Percentiles rank a stretch among this genome's conserved stretches.
phyloP scores from a whole-genome alignment of 202 grass and related monocot genomes.

The Cymbopogon flexuosus region DNA sequence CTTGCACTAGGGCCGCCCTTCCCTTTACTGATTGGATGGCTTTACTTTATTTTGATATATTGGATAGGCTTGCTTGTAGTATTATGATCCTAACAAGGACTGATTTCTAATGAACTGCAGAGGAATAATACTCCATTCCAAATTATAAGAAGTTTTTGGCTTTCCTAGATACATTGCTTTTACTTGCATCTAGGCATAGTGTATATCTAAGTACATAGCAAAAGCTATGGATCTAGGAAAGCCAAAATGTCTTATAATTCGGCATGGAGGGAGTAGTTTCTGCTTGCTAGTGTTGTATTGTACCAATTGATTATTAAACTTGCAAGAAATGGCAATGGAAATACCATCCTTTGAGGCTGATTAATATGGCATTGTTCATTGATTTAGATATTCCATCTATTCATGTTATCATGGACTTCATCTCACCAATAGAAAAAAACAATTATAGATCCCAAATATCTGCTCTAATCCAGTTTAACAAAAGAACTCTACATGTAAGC shows the following conservation, averaged over 20 bases:
- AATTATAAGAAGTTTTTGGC: background rate
- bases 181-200: background rate
- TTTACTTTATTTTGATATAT: constrained; percentile 12
- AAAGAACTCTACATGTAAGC: background rate
- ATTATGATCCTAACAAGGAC: background rate
- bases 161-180: background rate
- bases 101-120: background rate
- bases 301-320: background rate
- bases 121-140: background rate
- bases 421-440: background rate
- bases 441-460: background rate
- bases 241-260: background rate
- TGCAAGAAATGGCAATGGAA: background rate
- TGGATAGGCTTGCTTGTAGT: background rate
- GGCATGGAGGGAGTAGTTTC: background rate
- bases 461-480: background rate
- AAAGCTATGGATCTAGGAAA: background rate
- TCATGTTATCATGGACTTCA: background rate
- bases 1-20: too few relatives aligned
- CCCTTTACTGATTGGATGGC: background rate
- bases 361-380: background rate
- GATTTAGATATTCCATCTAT: constrained; percentile 9
- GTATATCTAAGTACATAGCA: background rate
- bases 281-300: background rate
- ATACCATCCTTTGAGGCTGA: background rate